Base-by-base conservation (phyloP, 2,329 filamentous ascomycete species). In the Annulohypoxylon truncatum region DNA sequence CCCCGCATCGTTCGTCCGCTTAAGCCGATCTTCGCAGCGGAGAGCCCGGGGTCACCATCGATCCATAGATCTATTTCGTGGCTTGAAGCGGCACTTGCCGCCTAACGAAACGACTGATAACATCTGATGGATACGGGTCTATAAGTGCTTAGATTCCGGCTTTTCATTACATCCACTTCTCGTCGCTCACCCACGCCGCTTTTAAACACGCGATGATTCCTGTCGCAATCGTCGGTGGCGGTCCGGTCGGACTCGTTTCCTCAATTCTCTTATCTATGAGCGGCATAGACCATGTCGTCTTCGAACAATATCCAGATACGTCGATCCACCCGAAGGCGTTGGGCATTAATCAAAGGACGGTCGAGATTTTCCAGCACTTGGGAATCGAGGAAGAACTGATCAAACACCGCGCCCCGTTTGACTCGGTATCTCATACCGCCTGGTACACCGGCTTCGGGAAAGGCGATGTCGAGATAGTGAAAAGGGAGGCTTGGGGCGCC, bases 211-310 rank as follows among this genome's bases (percentile, higher is more conserved):
- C 50, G 7, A 53, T 53, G 50, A 53, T 53, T 40, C 50, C 50
- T 6, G 50, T 53, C 20, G 50, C 50, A 24, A 53, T 53, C 33
- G 50, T 53, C 13, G 50, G 50, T 15, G 50, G 50, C 18, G 50
- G 50, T 53, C 50, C 50, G 7, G 31, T 40, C 13, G 50, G 50
- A 15, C 50, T 53, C 33, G 50, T 53, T 8, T 53, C 50, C 4
- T 53, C 50, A 26, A 53, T 53, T 24, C 50, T 53, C 40, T n/a
- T 53, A 38, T 53, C 50, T n/a, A 26, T 53, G 22, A 53, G 22
- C 6, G 31, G 31, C 20, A 40, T 53, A 24, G 33, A 53, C 15
- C 18, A 53, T 40, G 18, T 53, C n/a, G 50, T 53, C 15, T 53
- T 53, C 13, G 50, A 53, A 20, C 31, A 53, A 53, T 53, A 53